A percentile compares a stretch with the other conserved stretches of the same genome.
These are phyloP conservation scores for Misopates orontium DNA, from an alignment of 257 asterid genomes.

Conservation along the genomic window DNA sequence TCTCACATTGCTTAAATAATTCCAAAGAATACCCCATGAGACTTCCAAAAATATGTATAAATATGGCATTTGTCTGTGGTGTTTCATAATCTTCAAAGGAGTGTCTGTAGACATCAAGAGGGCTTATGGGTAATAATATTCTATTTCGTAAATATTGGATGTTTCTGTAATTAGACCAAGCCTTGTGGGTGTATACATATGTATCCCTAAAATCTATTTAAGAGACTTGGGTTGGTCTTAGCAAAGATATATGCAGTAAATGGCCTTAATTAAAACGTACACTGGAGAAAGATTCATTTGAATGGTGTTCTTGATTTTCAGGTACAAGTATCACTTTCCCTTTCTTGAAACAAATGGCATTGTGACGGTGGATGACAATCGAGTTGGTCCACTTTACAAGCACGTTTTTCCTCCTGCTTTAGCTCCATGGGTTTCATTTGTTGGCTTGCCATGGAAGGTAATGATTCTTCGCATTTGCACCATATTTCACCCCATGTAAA, in stretches of 20 bases:
- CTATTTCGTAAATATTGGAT: too few species aligned
- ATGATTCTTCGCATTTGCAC: conserved; percentile 1
- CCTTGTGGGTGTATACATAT: too few species aligned
- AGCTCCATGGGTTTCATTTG: conserved; percentile 86
- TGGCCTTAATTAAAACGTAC: not conserved
- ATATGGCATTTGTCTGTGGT: too few species aligned
- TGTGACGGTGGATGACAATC: conserved; percentile 78
- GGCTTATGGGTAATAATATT: too few species aligned
- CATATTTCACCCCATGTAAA: not conserved
- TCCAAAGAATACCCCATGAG: too few species aligned
- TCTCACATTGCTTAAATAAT: too few species aligned
- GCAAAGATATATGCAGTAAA: not conserved
- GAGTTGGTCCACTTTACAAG: conserved; percentile 89
- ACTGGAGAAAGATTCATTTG: not conserved
- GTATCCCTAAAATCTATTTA: too few species aligned
- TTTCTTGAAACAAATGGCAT: conserved; percentile 72
- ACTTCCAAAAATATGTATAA: too few species aligned
- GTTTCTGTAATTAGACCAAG: too few species aligned
- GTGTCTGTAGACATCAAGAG: too few species aligned
- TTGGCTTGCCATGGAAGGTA: conserved; percentile 98
- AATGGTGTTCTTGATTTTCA: conserved; percentile 26
- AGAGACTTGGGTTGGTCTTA: not conserved
- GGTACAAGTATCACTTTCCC: conserved; percentile 83
- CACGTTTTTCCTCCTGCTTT: conserved; percentile 80
- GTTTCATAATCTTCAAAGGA: too few species aligned